Evolutionary conservation across 306 rosid species (phyloP).

Genomic region (Dalbergia oliveri): DNA sequence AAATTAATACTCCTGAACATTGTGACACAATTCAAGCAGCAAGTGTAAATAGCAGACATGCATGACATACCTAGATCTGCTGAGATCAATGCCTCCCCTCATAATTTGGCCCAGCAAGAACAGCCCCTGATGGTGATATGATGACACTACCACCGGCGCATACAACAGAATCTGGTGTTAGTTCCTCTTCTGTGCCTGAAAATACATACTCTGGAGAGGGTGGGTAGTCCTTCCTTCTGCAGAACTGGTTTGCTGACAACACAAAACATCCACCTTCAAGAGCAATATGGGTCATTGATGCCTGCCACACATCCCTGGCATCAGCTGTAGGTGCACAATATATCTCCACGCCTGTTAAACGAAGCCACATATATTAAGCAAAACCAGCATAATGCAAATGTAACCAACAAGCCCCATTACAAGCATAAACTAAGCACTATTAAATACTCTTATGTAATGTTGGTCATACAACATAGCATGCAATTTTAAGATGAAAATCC

Average conservation of each 20-base stretch:
- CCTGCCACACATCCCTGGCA: constrained; percentile 81
- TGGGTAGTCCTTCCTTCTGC: constrained; percentile 90
- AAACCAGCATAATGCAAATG: neutral
- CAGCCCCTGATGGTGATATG: constrained; percentile 84
- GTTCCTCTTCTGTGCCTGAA: constrained; percentile 73
- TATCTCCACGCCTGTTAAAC: constrained; percentile 80
- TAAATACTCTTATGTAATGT: neutral
- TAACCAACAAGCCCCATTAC: neutral
- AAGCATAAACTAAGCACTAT: neutral
- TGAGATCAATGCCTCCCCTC: constrained; percentile 88
- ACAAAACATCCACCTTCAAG: constrained; percentile 96
- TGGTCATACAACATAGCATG: neutral
- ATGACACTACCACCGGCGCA: constrained; percentile 96
- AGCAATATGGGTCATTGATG: constrained; percentile 93
- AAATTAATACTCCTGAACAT: neutral
- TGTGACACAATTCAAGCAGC: constrained; percentile 8
- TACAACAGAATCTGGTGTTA: constrained; percentile 85
- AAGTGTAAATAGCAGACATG: constrained; percentile 26
- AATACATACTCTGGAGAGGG: constrained; percentile 86
- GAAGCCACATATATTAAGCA: constrained; percentile 26
- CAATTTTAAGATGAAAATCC: neutral
- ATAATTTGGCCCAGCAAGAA: constrained; percentile 92
- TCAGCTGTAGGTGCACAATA: constrained; percentile 98
- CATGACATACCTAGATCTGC: constrained; percentile 84
- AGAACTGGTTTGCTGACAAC: constrained; percentile 88